Evolutionary conservation across 1,284 basidiomycete species (phyloP).

Genomic region (Apiotrichum veenhuisii): DNA sequence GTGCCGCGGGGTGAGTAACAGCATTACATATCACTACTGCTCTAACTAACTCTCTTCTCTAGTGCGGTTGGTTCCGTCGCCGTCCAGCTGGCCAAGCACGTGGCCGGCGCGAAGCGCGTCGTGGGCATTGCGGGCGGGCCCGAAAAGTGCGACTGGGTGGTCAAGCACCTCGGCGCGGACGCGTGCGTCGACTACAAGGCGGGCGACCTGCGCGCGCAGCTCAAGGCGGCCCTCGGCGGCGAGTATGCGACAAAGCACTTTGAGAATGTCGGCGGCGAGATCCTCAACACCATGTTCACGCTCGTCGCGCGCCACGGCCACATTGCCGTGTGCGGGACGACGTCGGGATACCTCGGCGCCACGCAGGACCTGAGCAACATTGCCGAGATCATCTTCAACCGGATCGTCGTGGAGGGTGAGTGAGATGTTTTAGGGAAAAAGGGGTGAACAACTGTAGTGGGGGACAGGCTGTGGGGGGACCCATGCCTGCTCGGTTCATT

Average conservation of each 20-base stretch:
- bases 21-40: neutral
- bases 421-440: neutral
- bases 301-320: conserved; percentile 46
- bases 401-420: conserved; percentile 40
- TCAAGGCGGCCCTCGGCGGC: conserved; percentile 4
- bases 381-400: conserved; percentile 39
- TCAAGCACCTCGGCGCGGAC: conserved; percentile 51
- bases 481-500: no score
- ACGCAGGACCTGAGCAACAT: conserved; percentile 17
- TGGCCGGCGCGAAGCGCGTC: conserved; percentile 50
- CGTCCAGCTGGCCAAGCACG: conserved; percentile 45
- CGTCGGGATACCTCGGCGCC: conserved; percentile 12
- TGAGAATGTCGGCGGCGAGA: conserved; percentile 51
- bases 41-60: neutral
- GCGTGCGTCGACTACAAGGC: conserved; percentile 54
- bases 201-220: conserved; percentile 1
- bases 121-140: conserved; percentile 53
- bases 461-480: no score
- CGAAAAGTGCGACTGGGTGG: conserved; percentile 53
- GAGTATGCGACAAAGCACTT: conserved; percentile 40
- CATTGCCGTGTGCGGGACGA: conserved; percentile 48
- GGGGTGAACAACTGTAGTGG: no score
- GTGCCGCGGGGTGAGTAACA: conserved; percentile 41
- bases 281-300: conserved; percentile 44
- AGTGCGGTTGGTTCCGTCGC: conserved; percentile 37